Percentiles rank a stretch among this genome's conserved stretches.
These are phyloP conservation scores for Rutstroemia sp. DNA, from an alignment of 2,329 filamentous ascomycete species.

Conservation along the genomic window DNA sequence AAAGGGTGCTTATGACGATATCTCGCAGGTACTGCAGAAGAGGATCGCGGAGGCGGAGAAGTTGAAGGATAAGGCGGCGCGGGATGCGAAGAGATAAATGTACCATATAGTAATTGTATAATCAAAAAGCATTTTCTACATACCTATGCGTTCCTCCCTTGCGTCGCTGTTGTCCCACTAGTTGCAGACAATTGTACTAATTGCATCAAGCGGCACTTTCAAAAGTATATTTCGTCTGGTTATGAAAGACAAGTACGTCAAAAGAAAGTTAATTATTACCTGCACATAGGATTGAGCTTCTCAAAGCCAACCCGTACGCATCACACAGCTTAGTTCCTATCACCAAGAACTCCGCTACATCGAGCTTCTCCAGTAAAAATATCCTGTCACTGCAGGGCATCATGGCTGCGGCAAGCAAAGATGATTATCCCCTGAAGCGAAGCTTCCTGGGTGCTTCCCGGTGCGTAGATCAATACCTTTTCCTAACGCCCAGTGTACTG, in stretches of 20 bases:
- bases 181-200: neutral
- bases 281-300: too few relatives aligned
- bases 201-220: neutral
- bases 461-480: neutral
- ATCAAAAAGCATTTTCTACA: neutral
- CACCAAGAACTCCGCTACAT: too few relatives aligned
- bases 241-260: too few relatives aligned
- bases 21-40: constrained; percentile 56
- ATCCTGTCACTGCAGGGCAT: too few relatives aligned
- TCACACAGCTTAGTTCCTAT: too few relatives aligned
- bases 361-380: too few relatives aligned
- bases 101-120: neutral
- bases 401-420: neutral
- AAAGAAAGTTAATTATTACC: too few relatives aligned
- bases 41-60: constrained; percentile 50
- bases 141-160: too few relatives aligned
- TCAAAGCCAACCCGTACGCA: too few relatives aligned
- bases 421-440: neutral
- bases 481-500: neutral
- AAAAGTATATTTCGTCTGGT: too few relatives aligned
- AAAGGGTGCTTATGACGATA: constrained; percentile 60
- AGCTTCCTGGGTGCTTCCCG: neutral
- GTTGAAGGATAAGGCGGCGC: constrained; percentile 43
- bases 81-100: constrained; percentile 19
- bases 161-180: too few relatives aligned